Conservation (phyloP, 306 rosid genomes). For the Aeschynomene evenia region DNA sequence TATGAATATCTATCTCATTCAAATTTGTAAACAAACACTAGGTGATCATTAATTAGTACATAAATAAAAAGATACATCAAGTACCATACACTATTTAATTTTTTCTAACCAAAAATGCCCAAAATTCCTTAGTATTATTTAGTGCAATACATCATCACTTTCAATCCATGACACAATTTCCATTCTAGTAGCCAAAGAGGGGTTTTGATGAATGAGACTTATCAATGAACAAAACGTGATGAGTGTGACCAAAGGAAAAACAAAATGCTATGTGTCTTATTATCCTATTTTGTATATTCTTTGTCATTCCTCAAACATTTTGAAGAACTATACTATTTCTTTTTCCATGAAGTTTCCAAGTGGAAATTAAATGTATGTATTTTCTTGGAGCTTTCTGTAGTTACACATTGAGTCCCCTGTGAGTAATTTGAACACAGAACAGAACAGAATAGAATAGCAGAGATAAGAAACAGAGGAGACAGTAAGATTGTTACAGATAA, state of each 20-base stretch:
- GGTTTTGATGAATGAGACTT: slow-evolving; percentile 46
- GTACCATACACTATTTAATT: neutral
- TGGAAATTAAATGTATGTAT: slow-evolving; percentile 29
- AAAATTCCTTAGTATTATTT: slow-evolving; percentile 14
- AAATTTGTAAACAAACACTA: too few relatives aligned
- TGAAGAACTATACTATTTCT: slow-evolving; percentile 12
- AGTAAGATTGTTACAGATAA: slow-evolving; percentile 39
- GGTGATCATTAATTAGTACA: too few relatives aligned
- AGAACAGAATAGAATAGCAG: too few relatives aligned
- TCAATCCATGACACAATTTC: slow-evolving; percentile 37
- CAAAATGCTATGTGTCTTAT: neutral
- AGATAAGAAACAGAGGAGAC: slow-evolving; percentile 46
- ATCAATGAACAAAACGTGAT: slow-evolving; percentile 65
- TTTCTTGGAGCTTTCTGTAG: slow-evolving; percentile 40
- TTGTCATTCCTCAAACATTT: slow-evolving; percentile 5
- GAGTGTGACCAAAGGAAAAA: slow-evolving; percentile 56
- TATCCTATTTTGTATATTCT: neutral
- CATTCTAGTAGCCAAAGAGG: slow-evolving; percentile 34
- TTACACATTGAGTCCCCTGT: slow-evolving; percentile 27
- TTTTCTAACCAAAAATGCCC: slow-evolving; percentile 7
- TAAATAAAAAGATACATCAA: slow-evolving; percentile 18
- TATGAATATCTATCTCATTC: too few relatives aligned
- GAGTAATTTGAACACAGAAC: slow-evolving; percentile 25
- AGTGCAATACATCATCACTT: slow-evolving; percentile 13
- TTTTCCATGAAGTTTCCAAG: slow-evolving; percentile 18